Base-by-base conservation (phyloP, 2,329 filamentous ascomycete species). In the Malbranchea zuffiana region DNA sequence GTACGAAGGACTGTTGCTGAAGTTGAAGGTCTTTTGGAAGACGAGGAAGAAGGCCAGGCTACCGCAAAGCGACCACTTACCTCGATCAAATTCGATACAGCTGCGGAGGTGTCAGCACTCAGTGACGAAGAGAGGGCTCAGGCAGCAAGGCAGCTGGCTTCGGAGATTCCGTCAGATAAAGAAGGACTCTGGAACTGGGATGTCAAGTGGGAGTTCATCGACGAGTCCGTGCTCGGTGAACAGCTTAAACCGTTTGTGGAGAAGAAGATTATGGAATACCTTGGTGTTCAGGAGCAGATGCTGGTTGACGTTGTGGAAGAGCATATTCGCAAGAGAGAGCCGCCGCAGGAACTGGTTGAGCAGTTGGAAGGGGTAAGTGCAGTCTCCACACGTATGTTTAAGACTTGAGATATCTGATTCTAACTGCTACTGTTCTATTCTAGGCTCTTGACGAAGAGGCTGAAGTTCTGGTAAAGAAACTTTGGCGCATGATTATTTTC, bases 401-500 rank as follows among this genome's bases (percentile, higher is more conserved):
- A 28, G 25, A 37, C 4, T 34, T n/a, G n/a, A n/a, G n/a, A n/a
- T n/a, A n/a, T n/a, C 13, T 28, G 37, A 23, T 29, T 17, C 60
- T 69, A 56, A 69, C 48, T 28, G 10, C 39, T 28, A 40, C 16
- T 44, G 19, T 42, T 40, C 34, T 13, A 6, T 17, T 43, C 42
- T 44, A 88, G 77, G 84, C 85, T 28, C 69, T 98, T 44, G 90
- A 95, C 54, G 90, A 98, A 53, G 90, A 96, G 55, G 86, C 87
- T 7, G 87, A 95, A 59, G 80, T 83, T 17, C 66, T 98, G 47
- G 87, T 96, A 33, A 92, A 85, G 74, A 96, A 95, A 66, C 72
- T 98, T 23, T 98, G 90, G 90, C 77, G 88, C 34, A 93, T 96
- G 85, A 78, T 95, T 40, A 93, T 96, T 52, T 96, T 95, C 75